Evolutionary conservation across 1,284 basidiomycete genomes (phyloP).

Genomic region (Boletellus sp.): DNA sequence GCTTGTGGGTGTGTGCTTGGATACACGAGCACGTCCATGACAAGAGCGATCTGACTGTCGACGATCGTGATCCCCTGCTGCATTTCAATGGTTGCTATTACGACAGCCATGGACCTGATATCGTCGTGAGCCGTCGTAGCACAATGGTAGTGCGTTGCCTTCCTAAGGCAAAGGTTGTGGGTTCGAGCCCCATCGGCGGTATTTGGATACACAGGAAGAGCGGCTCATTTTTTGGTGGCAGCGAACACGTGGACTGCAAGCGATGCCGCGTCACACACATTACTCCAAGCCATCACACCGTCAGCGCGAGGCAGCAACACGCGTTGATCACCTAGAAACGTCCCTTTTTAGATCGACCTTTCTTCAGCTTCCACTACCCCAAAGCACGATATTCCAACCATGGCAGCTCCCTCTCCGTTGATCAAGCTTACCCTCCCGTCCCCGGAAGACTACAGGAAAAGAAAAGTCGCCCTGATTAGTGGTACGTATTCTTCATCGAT

Average conservation of each 20-base stretch:
- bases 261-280: neutral
- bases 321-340: neutral
- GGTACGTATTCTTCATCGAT: conserved; percentile 44
- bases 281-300: neutral
- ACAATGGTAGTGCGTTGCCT: conserved; percentile 41
- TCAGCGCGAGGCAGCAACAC: conserved; percentile 7
- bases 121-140: conserved; percentile 34
- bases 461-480: conserved; percentile 87
- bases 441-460: conserved; percentile 76
- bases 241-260: too few relatives aligned
- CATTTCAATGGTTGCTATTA: too few relatives aligned
- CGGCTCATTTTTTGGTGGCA: conserved; percentile 25
- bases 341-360: neutral
- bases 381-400: conserved; percentile 8
- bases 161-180: conserved; percentile 40
- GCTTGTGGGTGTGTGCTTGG: conserved; percentile 65
- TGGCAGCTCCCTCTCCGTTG: conserved; percentile 37
- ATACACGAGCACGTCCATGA: conserved; percentile 81
- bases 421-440: conserved; percentile 57
- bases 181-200: conserved; percentile 39
- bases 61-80: too few relatives aligned
- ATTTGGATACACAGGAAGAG: conserved; percentile 19
- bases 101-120: too few relatives aligned
- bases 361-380: neutral
- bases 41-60: too few relatives aligned